Evolutionary conservation across 768 basidiomycete genomes (phyloP).

Genomic region (Tylopilus rubrobrunneus): DNA sequence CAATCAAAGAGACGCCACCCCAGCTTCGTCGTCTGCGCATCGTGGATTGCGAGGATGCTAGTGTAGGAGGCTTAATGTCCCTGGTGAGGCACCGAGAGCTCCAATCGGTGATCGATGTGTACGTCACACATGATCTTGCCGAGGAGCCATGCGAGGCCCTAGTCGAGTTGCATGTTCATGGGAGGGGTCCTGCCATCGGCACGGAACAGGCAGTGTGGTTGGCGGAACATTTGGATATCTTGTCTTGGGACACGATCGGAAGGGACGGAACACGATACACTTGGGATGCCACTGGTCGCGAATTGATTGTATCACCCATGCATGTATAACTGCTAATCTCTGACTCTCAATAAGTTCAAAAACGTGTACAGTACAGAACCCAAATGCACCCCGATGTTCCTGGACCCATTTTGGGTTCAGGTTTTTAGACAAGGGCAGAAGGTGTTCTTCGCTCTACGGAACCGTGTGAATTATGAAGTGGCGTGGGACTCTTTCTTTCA

Average conservation of each 20-base stretch:
- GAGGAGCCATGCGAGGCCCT: conserved; percentile 1
- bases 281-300: not conserved
- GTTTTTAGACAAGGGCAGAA: no score
- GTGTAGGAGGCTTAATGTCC: not conserved
- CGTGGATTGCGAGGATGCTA: conserved; percentile 5
- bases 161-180: conserved; percentile 3
- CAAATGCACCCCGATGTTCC: no score
- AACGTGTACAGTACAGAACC: no score
- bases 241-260: conserved; percentile 6
- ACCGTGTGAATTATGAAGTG: no score
- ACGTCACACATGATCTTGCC: not conserved
- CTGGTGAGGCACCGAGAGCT: conserved; percentile 3
- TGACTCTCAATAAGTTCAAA: no score
- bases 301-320: not conserved
- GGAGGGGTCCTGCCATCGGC: conserved; percentile 1
- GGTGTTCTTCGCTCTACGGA: no score
- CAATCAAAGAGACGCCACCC: not conserved
- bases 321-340: not conserved
- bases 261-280: conserved; percentile 1
- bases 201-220: conserved; percentile 4
- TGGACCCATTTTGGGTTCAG: no score
- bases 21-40: conserved; percentile 3
- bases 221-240: not conserved
- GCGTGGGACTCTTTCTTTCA: no score
- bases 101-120: not conserved